Base-by-base conservation (phyloP, 106 monocot species). In the Allium fistulosum region DNA sequence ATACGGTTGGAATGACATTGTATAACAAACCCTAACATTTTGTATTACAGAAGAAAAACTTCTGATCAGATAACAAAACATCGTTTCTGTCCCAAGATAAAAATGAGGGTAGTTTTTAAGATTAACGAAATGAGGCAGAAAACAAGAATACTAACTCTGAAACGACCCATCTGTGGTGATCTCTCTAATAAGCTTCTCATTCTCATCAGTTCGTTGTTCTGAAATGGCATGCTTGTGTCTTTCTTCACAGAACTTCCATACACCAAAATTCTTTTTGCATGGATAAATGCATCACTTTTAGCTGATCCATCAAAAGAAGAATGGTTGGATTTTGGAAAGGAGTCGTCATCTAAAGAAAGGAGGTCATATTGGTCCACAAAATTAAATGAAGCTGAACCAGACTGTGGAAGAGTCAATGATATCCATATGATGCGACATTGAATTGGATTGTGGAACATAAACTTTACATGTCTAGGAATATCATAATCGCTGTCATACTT, bases 391-490 rank as follows among this genome's bases (percentile, higher is more conserved):
- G 71, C 69, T 59, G 87, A 81, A 55, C 59, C 71, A 15, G 16
- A 45, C n/a, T 76, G 65, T 15, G 73, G 75, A 58, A 99, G 86
- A 53, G 79, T 74, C 26, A 99, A 71, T 48, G 46, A 72, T 76
- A 99, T 81, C 93, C 93, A 99, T 28, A 99, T 84, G 46, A 99
- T 99, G 37, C 90, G 77, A 71, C 99, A 99, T 9, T 87, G 78
- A 51, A 99, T 74, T 74, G 83, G 72, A 74, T 85, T 90, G 51
- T 76, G 84, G 50, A 99, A 99, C 11, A 70, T 59, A 72, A 99
- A 87, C 72, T 81, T 93, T 16, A 99, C 18, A 63, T 93, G 87
- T 63, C 99, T 83, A 53, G 84, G 87, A 45, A 67, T 48, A 51
- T 81, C 73, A 63, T 50, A 68, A 7, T 61, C 74, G 17, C n/a